Conservation (phyloP, 139 green algal genomes). For the Auxenochlorella pyrenoidosa region DNA sequence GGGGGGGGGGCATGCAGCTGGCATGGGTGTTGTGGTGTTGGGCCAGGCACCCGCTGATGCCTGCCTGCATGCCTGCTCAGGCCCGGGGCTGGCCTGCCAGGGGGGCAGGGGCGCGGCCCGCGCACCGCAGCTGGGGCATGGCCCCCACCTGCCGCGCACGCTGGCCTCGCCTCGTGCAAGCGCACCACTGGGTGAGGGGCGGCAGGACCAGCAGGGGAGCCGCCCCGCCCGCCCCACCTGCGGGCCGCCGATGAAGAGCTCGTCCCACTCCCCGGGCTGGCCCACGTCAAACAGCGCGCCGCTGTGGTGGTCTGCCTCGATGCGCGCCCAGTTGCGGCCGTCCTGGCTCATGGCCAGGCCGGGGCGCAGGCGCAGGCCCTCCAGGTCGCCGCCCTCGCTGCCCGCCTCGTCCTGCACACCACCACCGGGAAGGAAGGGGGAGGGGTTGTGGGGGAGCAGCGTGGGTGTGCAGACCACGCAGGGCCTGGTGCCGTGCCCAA, state of each 20-base stretch:
- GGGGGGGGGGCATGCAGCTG: too few species aligned
- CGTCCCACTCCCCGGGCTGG: slow-evolving; percentile 85
- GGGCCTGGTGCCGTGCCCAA: background rate
- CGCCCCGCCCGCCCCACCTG: slow-evolving; percentile 66
- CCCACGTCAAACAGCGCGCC: slow-evolving; percentile 89
- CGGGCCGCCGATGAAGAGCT: slow-evolving; percentile 76
- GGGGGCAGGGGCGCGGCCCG: too few species aligned
- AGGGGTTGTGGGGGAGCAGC: background rate
- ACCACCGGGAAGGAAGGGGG: background rate
- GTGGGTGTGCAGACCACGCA: background rate
- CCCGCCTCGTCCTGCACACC: too few species aligned
- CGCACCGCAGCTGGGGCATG: too few species aligned
- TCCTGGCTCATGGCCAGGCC: slow-evolving; percentile 94
- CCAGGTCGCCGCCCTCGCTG: slow-evolving; percentile 31
- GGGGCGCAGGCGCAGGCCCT: slow-evolving; percentile 78
- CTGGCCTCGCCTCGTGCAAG: too few species aligned
- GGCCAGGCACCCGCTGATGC: too few species aligned
- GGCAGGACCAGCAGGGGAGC: too few species aligned
- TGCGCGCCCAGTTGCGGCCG: slow-evolving; percentile 93
- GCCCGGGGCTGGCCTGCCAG: too few species aligned
- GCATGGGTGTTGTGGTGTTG: too few species aligned
- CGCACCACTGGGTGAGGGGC: too few species aligned
- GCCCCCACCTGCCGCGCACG: too few species aligned
- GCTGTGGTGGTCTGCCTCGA: slow-evolving; percentile 97
- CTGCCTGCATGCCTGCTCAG: too few species aligned